phyloP scores from a whole-genome alignment of 179 eudicot genomes.

The Spinacia oleracea region DNA sequence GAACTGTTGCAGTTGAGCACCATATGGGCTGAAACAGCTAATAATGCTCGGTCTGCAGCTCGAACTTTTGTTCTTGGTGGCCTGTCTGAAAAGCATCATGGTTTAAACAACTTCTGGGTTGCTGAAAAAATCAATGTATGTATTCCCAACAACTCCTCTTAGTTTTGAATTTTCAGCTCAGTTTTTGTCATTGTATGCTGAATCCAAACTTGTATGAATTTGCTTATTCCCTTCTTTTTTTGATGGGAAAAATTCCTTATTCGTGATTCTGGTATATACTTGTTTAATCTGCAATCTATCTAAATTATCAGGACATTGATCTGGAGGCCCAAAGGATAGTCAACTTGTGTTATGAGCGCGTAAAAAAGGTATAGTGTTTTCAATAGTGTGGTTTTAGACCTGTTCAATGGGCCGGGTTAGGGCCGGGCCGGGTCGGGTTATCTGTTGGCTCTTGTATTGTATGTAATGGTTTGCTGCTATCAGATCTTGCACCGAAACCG shows the following conservation, averaged over 20 bases:
- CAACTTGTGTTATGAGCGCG: slow-evolving; percentile 71
- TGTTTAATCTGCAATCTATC: slow-evolving; percentile 17
- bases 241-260: background rate
- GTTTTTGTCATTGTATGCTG: slow-evolving; percentile 11
- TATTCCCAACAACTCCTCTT: slow-evolving; percentile 4
- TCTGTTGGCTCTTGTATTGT: slow-evolving; percentile 8
- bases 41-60: slow-evolving; percentile 86
- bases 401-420: no score
- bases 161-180: background rate
- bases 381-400: no score
- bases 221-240: no score
- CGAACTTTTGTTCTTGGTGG: slow-evolving; percentile 82
- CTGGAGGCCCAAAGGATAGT: slow-evolving; percentile 67
- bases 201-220: background rate
- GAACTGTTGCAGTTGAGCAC: slow-evolving; percentile 73
- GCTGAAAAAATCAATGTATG: slow-evolving; percentile 68
- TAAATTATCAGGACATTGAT: slow-evolving; percentile 68
- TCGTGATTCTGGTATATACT: background rate
- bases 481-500: slow-evolving; percentile 69
- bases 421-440: no score
- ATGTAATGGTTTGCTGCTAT: slow-evolving; percentile 8
- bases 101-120: slow-evolving; percentile 75
- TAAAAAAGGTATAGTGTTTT: slow-evolving; percentile 57
- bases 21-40: slow-evolving; percentile 87
- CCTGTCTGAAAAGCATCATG: slow-evolving; percentile 77